Evolutionary conservation across 179 eudicot species (phyloP).

Genomic region (Carnegiea gigantea): DNA sequence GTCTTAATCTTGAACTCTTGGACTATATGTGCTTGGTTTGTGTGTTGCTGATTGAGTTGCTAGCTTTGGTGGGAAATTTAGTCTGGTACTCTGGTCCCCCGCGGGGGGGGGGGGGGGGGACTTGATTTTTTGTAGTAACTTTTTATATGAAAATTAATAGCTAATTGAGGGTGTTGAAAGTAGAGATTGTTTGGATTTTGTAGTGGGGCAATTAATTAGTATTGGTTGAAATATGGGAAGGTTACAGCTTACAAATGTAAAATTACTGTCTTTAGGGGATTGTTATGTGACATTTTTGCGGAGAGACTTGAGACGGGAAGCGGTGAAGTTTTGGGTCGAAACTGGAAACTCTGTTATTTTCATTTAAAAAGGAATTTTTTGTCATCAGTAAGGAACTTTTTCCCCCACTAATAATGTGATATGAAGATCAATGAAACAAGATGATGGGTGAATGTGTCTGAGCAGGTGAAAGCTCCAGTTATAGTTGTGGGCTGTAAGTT

Average conservation of each 20-base stretch:
- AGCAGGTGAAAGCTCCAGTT: slow-evolving; percentile 88
- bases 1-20: slow-evolving; percentile 31
- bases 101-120: neutral
- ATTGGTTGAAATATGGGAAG: neutral
- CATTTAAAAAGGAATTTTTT: neutral
- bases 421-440: neutral
- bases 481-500: slow-evolving; percentile 96
- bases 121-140: neutral
- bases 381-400: too few species aligned
- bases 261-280: neutral
- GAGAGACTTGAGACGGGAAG: neutral
- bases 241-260: neutral
- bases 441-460: slow-evolving; percentile 12
- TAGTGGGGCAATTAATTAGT: neutral
- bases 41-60: neutral
- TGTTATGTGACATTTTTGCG: neutral
- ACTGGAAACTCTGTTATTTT: neutral
- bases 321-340: neutral
- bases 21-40: neutral
- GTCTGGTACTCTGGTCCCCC: too few species aligned
- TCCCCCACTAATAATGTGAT: neutral
- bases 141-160: neutral
- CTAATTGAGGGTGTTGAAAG: neutral
- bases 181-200: neutral
- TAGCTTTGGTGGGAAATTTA: neutral